Base-by-base conservation (phyloP, 2,329 filamentous ascomycete species). In the Fusarium hostae region DNA sequence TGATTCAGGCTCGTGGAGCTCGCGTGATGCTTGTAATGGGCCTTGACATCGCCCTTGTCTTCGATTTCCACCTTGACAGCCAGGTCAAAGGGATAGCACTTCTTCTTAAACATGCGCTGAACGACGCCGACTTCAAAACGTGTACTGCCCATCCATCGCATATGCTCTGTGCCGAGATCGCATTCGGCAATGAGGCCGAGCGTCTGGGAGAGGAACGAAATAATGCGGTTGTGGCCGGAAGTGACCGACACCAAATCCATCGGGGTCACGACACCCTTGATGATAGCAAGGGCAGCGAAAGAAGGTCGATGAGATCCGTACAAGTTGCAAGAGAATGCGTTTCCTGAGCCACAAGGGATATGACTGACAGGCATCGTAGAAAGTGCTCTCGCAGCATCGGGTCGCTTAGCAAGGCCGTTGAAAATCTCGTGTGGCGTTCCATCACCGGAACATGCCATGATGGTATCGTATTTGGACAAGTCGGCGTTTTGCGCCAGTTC, bases 161-260 rank as follows among this genome's bases (percentile, higher is more conserved):
- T 82, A 77, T 97, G 85, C 77, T 99, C 96, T 0, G 96, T 99
- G 4, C 89, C 95, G 15, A 99, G 85, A 80, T 99, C 96, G 52
- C 89, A 89, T 78, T 98, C 96, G 3, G 96, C 96, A 40, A 98
- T 89, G 66, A 98, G 92, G 26, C 96, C 96, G 28, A 97, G 87
- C 0, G 93, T 88, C 80, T 98, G 95, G 13, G 94, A 97, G 47
- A 98, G 86, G 82, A 98, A 98, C n/a, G 94, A 97, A 28, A 98
- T 84, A 8, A 87, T 91, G 57, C 93, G 90, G 26, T 84, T 86
- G 64, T 90, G 84, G 30, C 93, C 93, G 77, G 98, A 94, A 0
- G 95, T 97, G 67, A 99, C 86, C 47, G 94, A 97, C 64, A 94
- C 88, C 22, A 99, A 84, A 79, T 99, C 96, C 57, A 98, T 81